These are phyloP conservation scores for Pythium oligandrum DNA, from an alignment of 352 stramenopile species.

Conservation along the genomic window DNA sequence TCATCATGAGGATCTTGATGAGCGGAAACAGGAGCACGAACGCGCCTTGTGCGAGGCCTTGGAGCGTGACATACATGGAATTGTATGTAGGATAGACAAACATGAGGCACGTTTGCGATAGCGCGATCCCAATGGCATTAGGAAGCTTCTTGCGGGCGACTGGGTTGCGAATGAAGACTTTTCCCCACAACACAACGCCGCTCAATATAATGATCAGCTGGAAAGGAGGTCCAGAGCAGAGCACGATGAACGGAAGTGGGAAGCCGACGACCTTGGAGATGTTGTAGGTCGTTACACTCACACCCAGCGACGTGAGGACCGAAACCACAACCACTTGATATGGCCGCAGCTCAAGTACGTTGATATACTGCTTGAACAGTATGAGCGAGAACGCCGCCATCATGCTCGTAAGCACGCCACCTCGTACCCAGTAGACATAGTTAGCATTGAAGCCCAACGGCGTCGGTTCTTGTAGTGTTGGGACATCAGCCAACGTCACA, in stretches of 20 bases:
- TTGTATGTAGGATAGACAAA: slow-evolving; percentile 14
- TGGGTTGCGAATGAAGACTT: no score
- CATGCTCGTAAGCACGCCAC: slow-evolving; percentile 10
- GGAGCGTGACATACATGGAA: slow-evolving; percentile 8
- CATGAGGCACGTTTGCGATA: slow-evolving; percentile 10
- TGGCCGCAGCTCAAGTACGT: background rate
- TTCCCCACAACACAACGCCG: no score
- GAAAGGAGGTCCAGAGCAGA: background rate
- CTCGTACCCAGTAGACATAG: slow-evolving; percentile 18
- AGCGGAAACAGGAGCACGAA: slow-evolving; percentile 19
- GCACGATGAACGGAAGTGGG: slow-evolving; percentile 15
- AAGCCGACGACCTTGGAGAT: slow-evolving; percentile 3
- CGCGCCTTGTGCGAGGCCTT: slow-evolving; percentile 2
- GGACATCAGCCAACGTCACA: slow-evolving; percentile 6
- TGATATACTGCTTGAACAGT: slow-evolving; percentile 10
- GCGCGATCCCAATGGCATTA: background rate
- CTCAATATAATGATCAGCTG: no score
- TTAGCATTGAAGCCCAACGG: background rate
- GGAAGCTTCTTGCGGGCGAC: no score
- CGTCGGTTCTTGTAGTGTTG: slow-evolving; percentile 3
- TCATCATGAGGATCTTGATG: slow-evolving; percentile 32
- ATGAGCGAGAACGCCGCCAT: slow-evolving; percentile 6
- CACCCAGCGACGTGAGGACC: background rate
- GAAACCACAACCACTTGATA: slow-evolving; percentile 7
- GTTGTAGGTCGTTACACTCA: slow-evolving; percentile 9